Evolutionary conservation across 2,329 filamentous ascomycete species (phyloP).

Genomic region (Phialophora chinensis): DNA sequence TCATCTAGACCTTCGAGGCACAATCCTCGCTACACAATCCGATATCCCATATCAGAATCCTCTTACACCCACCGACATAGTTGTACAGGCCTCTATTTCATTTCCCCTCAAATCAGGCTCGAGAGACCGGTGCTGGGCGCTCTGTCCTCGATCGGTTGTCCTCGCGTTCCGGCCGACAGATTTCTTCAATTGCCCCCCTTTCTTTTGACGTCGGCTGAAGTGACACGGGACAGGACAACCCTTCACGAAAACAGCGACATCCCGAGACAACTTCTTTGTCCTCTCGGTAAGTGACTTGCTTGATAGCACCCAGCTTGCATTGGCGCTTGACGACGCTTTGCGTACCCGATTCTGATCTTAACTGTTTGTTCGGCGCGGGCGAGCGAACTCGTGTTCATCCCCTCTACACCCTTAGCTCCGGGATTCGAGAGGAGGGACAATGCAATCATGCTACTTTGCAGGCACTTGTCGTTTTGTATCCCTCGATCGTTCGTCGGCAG

Average conservation of each 20-base stretch:
- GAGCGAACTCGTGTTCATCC: constrained; percentile 17
- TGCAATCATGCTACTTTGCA: constrained; percentile 17
- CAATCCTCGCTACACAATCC: constrained; percentile 27
- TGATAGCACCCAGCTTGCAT: constrained; percentile 22
- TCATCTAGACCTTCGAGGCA: constrained; percentile 10
- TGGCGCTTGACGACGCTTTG: constrained; percentile 13
- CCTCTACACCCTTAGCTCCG: constrained; percentile 9
- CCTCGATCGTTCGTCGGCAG: not conserved
- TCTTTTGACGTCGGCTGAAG: constrained; percentile 28
- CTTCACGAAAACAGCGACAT: constrained; percentile 26
- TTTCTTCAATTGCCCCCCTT: constrained; percentile 22
- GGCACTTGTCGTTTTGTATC: not conserved
- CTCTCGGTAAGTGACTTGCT: constrained; percentile 30
- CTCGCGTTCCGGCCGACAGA: not conserved
- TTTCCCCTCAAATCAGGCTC: not conserved
- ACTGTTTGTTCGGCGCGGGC: constrained; percentile 21
- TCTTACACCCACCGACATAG: constrained; percentile 5
- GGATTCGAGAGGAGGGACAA: constrained; percentile 14
- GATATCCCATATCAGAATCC: constrained; percentile 6
- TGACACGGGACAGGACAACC: constrained; percentile 29
- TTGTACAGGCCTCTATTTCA: constrained; percentile 12
- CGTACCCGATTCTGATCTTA: constrained; percentile 26
- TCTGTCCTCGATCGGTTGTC: not conserved
- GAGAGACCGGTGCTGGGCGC: not conserved
- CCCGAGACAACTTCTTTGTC: constrained; percentile 39